Conservation (phyloP, 495 filamentous ascomycete species). For the Opeltia flavorubescens region DNA sequence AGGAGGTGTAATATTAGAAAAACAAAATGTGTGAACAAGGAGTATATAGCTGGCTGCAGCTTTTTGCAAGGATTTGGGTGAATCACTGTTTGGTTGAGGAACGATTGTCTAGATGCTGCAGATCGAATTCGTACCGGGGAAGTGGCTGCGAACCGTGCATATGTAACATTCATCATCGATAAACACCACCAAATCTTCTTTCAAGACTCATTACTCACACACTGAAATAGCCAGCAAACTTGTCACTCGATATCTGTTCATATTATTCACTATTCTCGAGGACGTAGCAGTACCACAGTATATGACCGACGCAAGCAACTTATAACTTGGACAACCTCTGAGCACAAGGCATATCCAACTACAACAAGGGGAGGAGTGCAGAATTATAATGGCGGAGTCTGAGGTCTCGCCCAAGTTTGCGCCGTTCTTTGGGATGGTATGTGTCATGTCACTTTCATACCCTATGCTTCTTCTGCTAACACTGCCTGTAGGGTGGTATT, state of each 20-base stretch:
- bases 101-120: not conserved
- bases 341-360: too few relatives aligned
- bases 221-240: too few relatives aligned
- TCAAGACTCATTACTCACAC: too few relatives aligned
- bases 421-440: conserved; percentile 95
- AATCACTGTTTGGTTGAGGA: not conserved
- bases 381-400: conserved; percentile 47
- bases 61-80: not conserved
- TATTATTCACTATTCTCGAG: too few relatives aligned
- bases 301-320: too few relatives aligned
- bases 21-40: too few relatives aligned
- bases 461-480: conserved; percentile 22
- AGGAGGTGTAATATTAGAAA: too few relatives aligned
- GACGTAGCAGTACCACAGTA: too few relatives aligned
- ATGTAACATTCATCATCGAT: not conserved
- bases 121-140: not conserved
- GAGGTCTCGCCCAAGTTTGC: conserved; percentile 77
- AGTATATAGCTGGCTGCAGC: too few relatives aligned
- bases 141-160: not conserved
- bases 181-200: not conserved
- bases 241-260: too few relatives aligned
- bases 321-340: too few relatives aligned
- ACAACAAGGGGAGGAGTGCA: not conserved
- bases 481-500: conserved; percentile 55
- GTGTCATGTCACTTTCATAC: conserved; percentile 15